Evolutionary conservation across 129 eudicot species (phyloP), one percentile per base, ranked within the genome.

Genomic region (Pulicaria dysenterica): DNA sequence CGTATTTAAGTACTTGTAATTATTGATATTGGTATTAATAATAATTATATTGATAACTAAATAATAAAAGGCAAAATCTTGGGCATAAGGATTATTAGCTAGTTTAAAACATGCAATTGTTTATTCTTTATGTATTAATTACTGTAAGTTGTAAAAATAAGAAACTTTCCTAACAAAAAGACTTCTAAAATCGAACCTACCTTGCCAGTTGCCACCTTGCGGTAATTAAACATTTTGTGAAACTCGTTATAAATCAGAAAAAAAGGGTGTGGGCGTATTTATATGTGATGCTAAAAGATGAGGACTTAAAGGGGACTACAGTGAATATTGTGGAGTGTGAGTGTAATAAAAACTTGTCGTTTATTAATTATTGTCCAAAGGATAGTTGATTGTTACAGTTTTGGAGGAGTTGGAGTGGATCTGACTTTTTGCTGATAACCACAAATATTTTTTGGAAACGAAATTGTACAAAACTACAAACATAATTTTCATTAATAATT

Each of bases 381-480:
- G 80, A 70, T 60, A 19, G 71, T 77, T 77, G 77, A 77, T 77
- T 77, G 65, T 77, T 78, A 77, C 77, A 77, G 77, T 77, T 49
- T 69, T 77, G 77, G 44, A 70, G 72, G 77, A 77, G 82, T 70
- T 77, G 67, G 72, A 77, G 82, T 70, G 82, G 77, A 77, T 77
- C 82, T 77, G 72, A 70, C 67, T 51, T 77, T 63, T 70, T 70
- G 65, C 72, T 70, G 82, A 70, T 70, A 70, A 53, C 72, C 72
- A 77, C 67, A 53, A 51, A 13, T 40, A 67, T 72, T 46, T 56
- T 68, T 75, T 55, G 80, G 80, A 75, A 75, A 66, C n/a, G 15
- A 66, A 66, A 66, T n/a, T n/a, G n/a, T n/a, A n/a, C n/a, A n/a
- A 43, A 15, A 61, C 71, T 77, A 69, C 81, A 60, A 24, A 24